A percentile compares a stretch with the other conserved stretches of the same genome.
These are phyloP conservation scores for Plasmodium vinckei DNA, from an alignment of 169 alveolate genomes.

Conservation along the genomic window DNA sequence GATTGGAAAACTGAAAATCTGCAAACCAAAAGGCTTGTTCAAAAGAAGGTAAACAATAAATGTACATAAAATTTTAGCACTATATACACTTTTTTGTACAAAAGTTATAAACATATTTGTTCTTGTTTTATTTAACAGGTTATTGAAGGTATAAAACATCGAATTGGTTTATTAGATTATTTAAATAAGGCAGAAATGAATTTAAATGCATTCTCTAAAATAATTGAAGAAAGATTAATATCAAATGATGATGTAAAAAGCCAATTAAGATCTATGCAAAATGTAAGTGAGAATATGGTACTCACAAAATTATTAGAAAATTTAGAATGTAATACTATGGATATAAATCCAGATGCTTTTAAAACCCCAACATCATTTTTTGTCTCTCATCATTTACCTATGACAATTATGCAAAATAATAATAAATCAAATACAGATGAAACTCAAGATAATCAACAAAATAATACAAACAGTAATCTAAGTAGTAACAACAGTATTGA, in stretches of 20 bases:
- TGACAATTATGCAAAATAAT: constrained; percentile 43
- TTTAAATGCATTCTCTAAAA: constrained; percentile 65
- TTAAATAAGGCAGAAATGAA: constrained; percentile 60
- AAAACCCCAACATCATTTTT: constrained; percentile 72
- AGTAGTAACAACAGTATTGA: background rate
- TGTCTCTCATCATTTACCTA: constrained; percentile 67
- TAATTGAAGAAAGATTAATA: constrained; percentile 71
- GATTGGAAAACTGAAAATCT: constrained; percentile 68
- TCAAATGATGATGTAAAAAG: constrained; percentile 72
- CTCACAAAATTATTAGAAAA: constrained; percentile 53
- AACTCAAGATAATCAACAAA: background rate
- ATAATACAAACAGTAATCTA: background rate
- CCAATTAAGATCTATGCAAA: constrained; percentile 70
- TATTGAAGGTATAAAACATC: constrained; percentile 60
- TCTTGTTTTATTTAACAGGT: background rate
- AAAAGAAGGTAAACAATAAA: constrained; percentile 46
- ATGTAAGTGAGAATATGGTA: constrained; percentile 33
- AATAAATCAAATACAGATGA: constrained; percentile 32
- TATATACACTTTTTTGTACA: background rate
- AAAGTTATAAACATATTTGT: background rate
- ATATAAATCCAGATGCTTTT: constrained; percentile 73
- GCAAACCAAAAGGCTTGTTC: constrained; percentile 60
- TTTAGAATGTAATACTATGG: constrained; percentile 46
- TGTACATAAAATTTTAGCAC: background rate
- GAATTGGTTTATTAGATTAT: constrained; percentile 55